These are phyloP conservation scores for Globisporangium apiculatum DNA, from an alignment of 352 stramenopile species.

Conservation along the genomic window DNA sequence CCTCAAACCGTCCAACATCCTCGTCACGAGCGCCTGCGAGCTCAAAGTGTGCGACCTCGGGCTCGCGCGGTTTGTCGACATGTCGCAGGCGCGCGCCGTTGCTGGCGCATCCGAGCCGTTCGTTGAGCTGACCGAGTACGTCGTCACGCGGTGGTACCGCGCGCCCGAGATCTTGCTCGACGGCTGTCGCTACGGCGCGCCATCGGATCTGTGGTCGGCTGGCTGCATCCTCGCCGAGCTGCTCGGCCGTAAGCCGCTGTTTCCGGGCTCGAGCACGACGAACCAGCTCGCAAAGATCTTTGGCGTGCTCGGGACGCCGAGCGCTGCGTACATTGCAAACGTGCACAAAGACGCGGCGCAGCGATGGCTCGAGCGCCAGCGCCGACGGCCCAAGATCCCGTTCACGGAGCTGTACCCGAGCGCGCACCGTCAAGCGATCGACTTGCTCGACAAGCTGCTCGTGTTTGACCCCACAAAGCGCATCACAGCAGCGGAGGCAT, in stretches of 20 bases:
- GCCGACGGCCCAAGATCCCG: conserved; percentile 39
- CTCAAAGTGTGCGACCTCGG: conserved; percentile 96
- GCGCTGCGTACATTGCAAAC: conserved; percentile 45
- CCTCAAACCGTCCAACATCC: conserved; percentile 93
- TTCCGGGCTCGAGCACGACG: conserved; percentile 93
- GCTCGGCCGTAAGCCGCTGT: conserved; percentile 91
- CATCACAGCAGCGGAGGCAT: conserved; percentile 88
- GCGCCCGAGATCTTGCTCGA: conserved; percentile 89
- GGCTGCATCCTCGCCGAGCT: conserved; percentile 97
- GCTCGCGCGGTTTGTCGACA: conserved; percentile 77
- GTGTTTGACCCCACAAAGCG: conserved; percentile 56
- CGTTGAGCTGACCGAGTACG: conserved; percentile 85
- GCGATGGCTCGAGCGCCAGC: conserved; percentile 63
- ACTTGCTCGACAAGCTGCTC: conserved; percentile 69
- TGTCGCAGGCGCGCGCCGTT: conserved; percentile 20
- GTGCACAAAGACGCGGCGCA: conserved; percentile 69
- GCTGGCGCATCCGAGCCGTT: conserved; percentile 18
- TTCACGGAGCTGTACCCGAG: conserved; percentile 76
- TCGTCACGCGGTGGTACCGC: conserved; percentile 90
- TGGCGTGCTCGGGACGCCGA: conserved; percentile 88
- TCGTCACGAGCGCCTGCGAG: conserved; percentile 96
- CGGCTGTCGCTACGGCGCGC: conserved; percentile 66
- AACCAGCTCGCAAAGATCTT: conserved; percentile 98
- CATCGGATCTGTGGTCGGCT: conserved; percentile 77
- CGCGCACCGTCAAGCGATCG: conserved; percentile 57